Base-by-base conservation (phyloP, 2,329 filamentous ascomycete species). In the Colletotrichum sp. region DNA sequence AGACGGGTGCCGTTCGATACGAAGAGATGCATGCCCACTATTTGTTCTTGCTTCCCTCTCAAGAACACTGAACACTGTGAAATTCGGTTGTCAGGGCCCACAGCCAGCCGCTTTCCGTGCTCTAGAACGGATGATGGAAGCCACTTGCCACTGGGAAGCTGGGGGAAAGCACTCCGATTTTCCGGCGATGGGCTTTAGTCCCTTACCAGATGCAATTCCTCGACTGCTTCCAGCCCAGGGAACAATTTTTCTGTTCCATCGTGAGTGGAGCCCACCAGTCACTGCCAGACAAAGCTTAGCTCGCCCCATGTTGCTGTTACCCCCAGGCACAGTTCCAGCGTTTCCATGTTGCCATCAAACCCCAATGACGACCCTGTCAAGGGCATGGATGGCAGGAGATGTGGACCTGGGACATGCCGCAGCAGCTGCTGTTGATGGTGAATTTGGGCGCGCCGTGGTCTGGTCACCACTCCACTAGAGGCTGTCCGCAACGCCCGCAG, bases 201-300 rank as follows among this genome's bases (percentile, higher is more conserved):
- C 12, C 43, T 52, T 52, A 12, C n/a, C 43, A 60, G 28, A 60
- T 30, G 21, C 18, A 21, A 34, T 24, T 32, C 28, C 32, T 36
- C 16, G 30, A 36, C 60, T 64, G 28, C 32, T 34, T 64, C 61
- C 30, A 57, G 48, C 48, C 5, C 24, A n/a, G 48, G 28, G 43
- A 52, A 65, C 26, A 38, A 18, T 66, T 74, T 48, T 72, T 52
- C 57, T 48, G 57, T 68, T 69, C 70, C 57, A 64, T 68, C 43
- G 18, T 13, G 10, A 58, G 73, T 68, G 73, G 70, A 26, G 18
- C 43, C 43, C 58, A 36, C 15, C 21, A 60, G 15, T 36, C n/a
- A 24, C 61, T 67, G 61, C 61, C 69, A 73, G 64, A 64, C 32
- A 52, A 68, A 73, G 73, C 73, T 75, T 73, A 73, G 73, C 70